phyloP scores from a whole-genome alignment of 306 rosid species.

The Fragaria vesca region DNA sequence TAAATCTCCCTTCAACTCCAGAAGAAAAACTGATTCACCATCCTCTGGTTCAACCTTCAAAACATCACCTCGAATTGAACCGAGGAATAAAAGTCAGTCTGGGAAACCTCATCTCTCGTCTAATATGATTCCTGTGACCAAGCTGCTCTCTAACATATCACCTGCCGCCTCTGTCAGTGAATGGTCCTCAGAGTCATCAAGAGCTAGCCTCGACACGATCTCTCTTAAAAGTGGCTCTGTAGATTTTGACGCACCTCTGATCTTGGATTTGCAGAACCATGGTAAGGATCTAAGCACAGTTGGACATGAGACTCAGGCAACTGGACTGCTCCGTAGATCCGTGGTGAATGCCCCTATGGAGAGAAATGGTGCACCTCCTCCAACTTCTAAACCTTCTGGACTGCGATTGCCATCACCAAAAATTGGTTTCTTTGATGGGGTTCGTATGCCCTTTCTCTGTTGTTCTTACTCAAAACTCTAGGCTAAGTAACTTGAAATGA shows the following conservation, averaged over 20 bases:
- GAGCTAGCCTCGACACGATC: conserved; percentile 56
- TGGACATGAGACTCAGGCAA: conserved; percentile 38
- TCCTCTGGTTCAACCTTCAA: conserved; percentile 44
- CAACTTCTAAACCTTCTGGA: conserved; percentile 68
- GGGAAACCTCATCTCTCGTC: conserved; percentile 46
- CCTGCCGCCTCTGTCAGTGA: conserved; percentile 90
- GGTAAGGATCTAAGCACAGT: conserved; percentile 28
- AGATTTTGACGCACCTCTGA: conserved; percentile 42
- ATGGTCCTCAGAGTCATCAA: conserved; percentile 78
- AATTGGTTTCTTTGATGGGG: conserved; percentile 98
- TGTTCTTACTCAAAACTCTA: conserved; percentile 8
- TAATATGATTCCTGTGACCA: conserved; percentile 43
- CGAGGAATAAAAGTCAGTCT: conserved; percentile 39
- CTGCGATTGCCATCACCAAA: conserved; percentile 86
- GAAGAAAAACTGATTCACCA: conserved; percentile 44
- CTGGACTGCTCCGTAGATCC: conserved; percentile 34
- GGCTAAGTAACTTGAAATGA: conserved; percentile 20
- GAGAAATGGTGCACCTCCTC: conserved; percentile 33
- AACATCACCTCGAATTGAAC: conserved; percentile 48
- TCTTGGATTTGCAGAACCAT: conserved; percentile 33
- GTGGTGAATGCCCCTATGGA: conserved; percentile 34
- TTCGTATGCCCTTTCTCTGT: conserved; percentile 35
- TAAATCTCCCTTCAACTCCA: conserved; percentile 46
- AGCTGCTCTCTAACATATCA: conserved; percentile 60
- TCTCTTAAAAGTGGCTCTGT: conserved; percentile 46